phyloP scores from a whole-genome alignment of 768 basidiomycete genomes.

The Candolleomyces aberdarensis region DNA sequence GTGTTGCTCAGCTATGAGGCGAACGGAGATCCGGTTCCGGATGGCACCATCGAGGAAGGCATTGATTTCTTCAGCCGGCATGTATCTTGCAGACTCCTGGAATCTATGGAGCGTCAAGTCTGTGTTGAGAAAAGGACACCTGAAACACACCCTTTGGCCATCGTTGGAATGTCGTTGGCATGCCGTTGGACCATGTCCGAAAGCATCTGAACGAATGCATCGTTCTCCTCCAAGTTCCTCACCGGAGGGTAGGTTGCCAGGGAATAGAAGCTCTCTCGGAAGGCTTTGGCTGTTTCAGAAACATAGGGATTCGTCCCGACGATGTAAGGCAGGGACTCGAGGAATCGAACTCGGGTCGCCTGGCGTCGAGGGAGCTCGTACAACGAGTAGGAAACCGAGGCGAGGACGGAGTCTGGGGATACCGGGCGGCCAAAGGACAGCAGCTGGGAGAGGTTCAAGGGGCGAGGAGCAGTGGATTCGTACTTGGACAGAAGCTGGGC shows the following conservation, averaged over 20 bases:
- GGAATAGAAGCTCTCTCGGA: conserved; percentile 66
- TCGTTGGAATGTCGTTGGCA: conserved; percentile 83
- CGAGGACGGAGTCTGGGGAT: conserved; percentile 64
- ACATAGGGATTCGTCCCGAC: conserved; percentile 89
- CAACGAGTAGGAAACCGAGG: conserved; percentile 71
- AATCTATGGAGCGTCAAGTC: conserved; percentile 45
- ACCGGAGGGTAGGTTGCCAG: conserved; percentile 67
- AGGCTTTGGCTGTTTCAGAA: conserved; percentile 63
- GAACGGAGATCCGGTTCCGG: conserved; percentile 81
- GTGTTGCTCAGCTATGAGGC: conserved; percentile 89
- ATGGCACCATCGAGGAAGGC: conserved; percentile 82
- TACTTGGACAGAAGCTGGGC: conserved; percentile 59
- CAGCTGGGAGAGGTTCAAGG: conserved; percentile 69
- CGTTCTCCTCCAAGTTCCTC: conserved; percentile 66
- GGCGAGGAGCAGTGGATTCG: conserved; percentile 59
- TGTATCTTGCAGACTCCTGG: conserved; percentile 81
- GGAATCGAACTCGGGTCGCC: conserved; percentile 67
- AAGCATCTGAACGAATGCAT: conserved; percentile 63
- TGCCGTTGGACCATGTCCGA: conserved; percentile 71
- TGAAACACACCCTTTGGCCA: conserved; percentile 75
- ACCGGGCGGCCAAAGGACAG: conserved; percentile 76
- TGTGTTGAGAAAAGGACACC: too few species aligned
- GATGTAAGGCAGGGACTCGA: conserved; percentile 81
- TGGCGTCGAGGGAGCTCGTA: conserved; percentile 77
- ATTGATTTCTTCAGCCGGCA: conserved; percentile 76